Percentiles rank a stretch among this genome's conserved stretches.
phyloP scores from a whole-genome alignment of 352 stramenopile species.

The Phytophthora constricta region DNA sequence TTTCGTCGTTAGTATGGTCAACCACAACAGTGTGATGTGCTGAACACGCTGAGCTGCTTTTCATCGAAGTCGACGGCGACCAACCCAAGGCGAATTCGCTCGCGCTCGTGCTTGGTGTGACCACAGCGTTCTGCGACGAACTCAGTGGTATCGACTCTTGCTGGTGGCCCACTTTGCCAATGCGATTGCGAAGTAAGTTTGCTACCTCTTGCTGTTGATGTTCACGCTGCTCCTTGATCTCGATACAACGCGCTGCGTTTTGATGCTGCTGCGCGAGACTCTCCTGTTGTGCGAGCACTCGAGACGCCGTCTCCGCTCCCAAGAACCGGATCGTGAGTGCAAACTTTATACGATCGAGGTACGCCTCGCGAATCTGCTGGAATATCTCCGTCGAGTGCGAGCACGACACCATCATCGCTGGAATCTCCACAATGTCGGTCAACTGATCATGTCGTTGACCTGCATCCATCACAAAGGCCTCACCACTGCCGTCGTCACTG shows the following conservation, averaged over 20 bases:
- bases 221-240: constrained; percentile 44
- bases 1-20: not conserved
- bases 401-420: constrained; percentile 68
- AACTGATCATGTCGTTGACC: constrained; percentile 39
- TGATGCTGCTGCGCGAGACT: constrained; percentile 28
- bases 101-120: constrained; percentile 22
- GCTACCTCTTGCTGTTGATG: constrained; percentile 56
- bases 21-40: constrained; percentile 4
- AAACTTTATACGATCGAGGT: constrained; percentile 50
- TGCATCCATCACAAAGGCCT: constrained; percentile 80
- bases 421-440: constrained; percentile 46
- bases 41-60: constrained; percentile 12
- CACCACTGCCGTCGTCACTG: constrained; percentile 24
- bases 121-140: constrained; percentile 10
- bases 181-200: constrained; percentile 57
- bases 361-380: constrained; percentile 55
- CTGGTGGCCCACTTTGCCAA: constrained; percentile 29
- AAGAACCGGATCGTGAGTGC: constrained; percentile 65
- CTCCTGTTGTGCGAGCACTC: constrained; percentile 62
- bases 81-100: constrained; percentile 26
- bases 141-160: constrained; percentile 3
- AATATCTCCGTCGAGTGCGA: constrained; percentile 53
- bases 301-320: constrained; percentile 53
- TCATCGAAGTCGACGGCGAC: constrained; percentile 22
- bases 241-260: constrained; percentile 28